phyloP scores from a whole-genome alignment of 805 yeast species.

The Candida chilensis region DNA sequence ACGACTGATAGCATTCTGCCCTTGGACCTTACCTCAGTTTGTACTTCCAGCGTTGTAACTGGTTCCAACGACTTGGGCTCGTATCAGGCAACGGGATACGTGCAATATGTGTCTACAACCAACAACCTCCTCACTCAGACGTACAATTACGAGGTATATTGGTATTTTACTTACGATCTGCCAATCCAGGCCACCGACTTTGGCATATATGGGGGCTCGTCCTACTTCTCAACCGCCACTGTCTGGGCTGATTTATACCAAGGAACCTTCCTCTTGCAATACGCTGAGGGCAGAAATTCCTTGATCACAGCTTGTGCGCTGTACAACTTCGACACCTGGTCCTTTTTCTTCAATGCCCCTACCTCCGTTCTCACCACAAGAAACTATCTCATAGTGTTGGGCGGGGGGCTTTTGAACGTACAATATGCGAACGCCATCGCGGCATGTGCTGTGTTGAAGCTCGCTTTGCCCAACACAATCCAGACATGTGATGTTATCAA shows the following conservation, averaged over 20 bases:
- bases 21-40: neutral
- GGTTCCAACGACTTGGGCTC: neutral
- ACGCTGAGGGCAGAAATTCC: neutral
- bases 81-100: neutral
- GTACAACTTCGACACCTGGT: neutral
- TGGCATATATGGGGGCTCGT: neutral
- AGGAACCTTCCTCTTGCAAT: constrained; percentile 1
- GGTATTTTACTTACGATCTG: neutral
- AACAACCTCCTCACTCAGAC: no score
- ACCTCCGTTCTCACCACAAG: neutral
- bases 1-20: neutral
- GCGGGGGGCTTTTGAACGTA: neutral
- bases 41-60: neutral
- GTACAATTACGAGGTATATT: constrained; percentile 1
- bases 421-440: neutral
- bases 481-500: no score
- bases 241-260: neutral
- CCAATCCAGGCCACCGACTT: neutral
- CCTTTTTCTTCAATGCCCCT: constrained; percentile 1
- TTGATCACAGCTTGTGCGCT: neutral
- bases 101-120: no score
- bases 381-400: neutral
- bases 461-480: neutral
- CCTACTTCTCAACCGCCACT: neutral
- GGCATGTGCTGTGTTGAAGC: neutral